Evolutionary conservation across 139 green algal species (phyloP).

Genomic region (Chlamydomonas schloesseri): DNA sequence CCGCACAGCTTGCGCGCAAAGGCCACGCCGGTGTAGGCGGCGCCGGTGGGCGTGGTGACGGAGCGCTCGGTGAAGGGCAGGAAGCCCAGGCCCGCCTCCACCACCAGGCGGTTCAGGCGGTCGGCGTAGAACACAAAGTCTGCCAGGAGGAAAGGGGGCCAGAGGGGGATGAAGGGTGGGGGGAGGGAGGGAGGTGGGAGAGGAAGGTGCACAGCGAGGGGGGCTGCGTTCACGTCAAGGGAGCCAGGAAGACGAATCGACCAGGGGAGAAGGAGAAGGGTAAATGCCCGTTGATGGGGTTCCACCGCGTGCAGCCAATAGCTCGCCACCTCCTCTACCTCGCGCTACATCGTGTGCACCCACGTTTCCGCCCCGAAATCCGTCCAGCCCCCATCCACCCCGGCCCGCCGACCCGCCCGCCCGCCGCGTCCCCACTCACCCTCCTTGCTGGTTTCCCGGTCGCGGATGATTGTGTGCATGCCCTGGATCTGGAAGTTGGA

Average conservation of each 20-base stretch:
- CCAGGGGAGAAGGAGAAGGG: too few relatives aligned
- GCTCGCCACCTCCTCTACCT: too few relatives aligned
- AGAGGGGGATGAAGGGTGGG: background rate
- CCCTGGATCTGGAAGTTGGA: constrained; percentile 91
- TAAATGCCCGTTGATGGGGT: too few relatives aligned
- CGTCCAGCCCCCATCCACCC: too few relatives aligned
- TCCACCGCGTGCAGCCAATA: too few relatives aligned
- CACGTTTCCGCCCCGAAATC: too few relatives aligned
- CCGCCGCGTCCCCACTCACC: background rate
- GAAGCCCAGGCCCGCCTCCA: constrained; percentile 90
- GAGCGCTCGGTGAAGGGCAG: constrained; percentile 90
- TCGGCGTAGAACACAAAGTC: constrained; percentile 99
- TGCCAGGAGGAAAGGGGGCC: background rate
- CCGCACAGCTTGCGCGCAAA: constrained; percentile 95
- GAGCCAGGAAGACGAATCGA: too few relatives aligned
- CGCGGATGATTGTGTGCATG: constrained; percentile 98
- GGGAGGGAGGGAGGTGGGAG: background rate
- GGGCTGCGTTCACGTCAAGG: too few relatives aligned
- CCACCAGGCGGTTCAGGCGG: constrained; percentile 79
- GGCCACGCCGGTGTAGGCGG: constrained; percentile 86
- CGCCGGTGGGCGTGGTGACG: constrained; percentile 85
- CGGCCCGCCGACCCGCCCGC: background rate
- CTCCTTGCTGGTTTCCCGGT: constrained; percentile 80
- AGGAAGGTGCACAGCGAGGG: background rate
- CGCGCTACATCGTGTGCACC: too few relatives aligned